phyloP scores from a whole-genome alignment of 169 alveolate species.

The Plasmodium cynomolgi region DNA sequence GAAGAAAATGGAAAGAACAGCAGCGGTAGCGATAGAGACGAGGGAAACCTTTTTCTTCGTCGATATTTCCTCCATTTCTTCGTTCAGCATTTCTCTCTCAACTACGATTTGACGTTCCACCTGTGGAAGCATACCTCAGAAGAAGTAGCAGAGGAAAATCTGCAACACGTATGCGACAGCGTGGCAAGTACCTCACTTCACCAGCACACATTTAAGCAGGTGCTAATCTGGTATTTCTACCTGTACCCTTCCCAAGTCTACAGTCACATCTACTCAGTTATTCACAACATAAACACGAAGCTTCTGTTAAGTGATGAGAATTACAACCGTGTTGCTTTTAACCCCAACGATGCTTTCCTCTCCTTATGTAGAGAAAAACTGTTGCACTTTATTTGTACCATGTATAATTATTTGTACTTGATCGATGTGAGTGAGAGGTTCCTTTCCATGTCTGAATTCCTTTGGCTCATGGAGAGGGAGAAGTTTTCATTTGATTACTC shows the following conservation, averaged over 20 bases:
- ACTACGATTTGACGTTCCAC: constrained; percentile 31
- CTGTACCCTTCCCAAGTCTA: constrained; percentile 16
- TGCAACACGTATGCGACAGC: background rate
- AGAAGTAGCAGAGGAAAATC: constrained; percentile 22
- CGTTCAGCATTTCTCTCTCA: background rate
- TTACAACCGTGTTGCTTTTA: constrained; percentile 8
- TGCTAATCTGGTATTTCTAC: constrained; percentile 1
- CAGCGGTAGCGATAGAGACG: background rate
- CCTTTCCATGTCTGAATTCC: constrained; percentile 4
- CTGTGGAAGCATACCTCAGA: background rate
- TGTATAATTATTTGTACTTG: constrained; percentile 32
- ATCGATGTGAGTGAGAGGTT: constrained; percentile 6
- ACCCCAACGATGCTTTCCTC: background rate
- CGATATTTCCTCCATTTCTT: constrained; percentile 33
- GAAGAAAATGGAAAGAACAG: background rate
- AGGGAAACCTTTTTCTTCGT: background rate
- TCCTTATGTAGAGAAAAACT: background rate
- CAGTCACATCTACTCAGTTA: background rate
- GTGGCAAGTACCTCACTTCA: background rate
- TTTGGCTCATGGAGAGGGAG: constrained; percentile 7
- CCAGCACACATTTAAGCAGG: background rate
- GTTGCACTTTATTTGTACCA: constrained; percentile 10
- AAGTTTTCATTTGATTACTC: background rate
- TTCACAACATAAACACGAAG: constrained; percentile 37
- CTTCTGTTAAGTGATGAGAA: constrained; percentile 10